A percentile compares a stretch with the other conserved stretches of the same genome.
Evolutionary conservation across 257 asterid species (phyloP).

Genomic region (Salvia hispanica): DNA sequence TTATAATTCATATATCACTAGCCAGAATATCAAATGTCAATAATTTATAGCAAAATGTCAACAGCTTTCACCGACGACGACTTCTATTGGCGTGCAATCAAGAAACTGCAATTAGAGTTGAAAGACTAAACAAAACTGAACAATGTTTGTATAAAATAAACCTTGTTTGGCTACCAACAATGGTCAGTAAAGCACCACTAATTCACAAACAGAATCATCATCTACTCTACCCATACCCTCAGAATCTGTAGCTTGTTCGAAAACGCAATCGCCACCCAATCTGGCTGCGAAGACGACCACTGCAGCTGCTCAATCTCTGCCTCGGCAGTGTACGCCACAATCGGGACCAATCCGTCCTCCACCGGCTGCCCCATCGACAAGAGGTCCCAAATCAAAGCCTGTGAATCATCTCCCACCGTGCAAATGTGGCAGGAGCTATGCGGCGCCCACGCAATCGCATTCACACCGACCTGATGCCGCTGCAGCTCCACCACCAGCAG

Average conservation of each 20-base stretch:
- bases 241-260: constrained; percentile 96
- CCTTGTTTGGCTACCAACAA: no score
- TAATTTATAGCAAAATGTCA: no score
- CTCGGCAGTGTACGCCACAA: constrained; percentile 91
- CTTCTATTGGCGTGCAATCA: no score
- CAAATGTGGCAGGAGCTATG: constrained; percentile 99
- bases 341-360: constrained; percentile 95
- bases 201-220: no score
- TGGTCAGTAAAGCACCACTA: no score
- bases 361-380: constrained; percentile 92
- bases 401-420: constrained; percentile 97
- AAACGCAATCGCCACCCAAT: constrained; percentile 97
- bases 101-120: no score
- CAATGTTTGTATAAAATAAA: no score
- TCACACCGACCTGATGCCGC: constrained; percentile 98
- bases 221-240: constrained; percentile 83
- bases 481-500: constrained; percentile 90
- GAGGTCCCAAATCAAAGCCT: constrained; percentile 95
- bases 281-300: constrained; percentile 97
- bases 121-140: no score
- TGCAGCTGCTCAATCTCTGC: constrained; percentile 98
- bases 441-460: no score
- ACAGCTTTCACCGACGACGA: no score
- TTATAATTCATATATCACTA: no score
- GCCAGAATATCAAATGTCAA: no score